These are phyloP conservation scores for Phytopythium vexans DNA, from an alignment of 352 stramenopile species.

Conservation along the genomic window DNA sequence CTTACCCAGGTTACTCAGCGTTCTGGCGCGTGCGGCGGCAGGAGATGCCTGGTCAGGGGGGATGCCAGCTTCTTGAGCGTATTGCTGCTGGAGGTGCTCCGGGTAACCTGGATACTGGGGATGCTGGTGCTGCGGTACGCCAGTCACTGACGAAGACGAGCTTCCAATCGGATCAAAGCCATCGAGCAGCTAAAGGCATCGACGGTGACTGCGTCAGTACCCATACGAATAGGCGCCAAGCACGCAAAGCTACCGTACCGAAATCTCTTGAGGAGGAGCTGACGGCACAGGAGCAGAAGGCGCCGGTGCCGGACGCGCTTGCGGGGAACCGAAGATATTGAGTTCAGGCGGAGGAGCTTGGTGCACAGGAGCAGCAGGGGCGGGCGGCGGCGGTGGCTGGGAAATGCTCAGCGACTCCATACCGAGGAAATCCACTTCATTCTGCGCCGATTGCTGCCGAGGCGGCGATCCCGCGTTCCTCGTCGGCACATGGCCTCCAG, in stretches of 20 bases:
- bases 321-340: conserved; percentile 21
- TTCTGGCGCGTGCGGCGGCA: conserved; percentile 59
- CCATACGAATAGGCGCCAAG: conserved; percentile 14
- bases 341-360: conserved; percentile 4
- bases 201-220: conserved; percentile 8
- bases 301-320: background rate
- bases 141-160: conserved; percentile 15
- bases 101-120: conserved; percentile 10
- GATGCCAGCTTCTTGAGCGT: conserved; percentile 1
- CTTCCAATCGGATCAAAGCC: conserved; percentile 44
- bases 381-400: conserved; percentile 3
- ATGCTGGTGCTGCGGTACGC: too few relatives aligned
- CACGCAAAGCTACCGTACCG: conserved; percentile 28
- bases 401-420: conserved; percentile 60
- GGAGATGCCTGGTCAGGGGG: conserved; percentile 6
- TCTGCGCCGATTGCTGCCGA: conserved; percentile 12
- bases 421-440: conserved; percentile 79
- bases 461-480: conserved; percentile 2
- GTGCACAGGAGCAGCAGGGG: conserved; percentile 7
- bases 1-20: conserved; percentile 78
- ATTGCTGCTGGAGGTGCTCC: conserved; percentile 10
- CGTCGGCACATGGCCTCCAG: conserved; percentile 1
- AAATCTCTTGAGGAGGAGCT: conserved; percentile 40
- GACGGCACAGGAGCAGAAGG: conserved; percentile 14
- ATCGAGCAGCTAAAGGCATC: conserved; percentile 33